These are phyloP conservation scores for Syzygium malaccense DNA, from an alignment of 441 rosid species.

Conservation along the genomic window DNA sequence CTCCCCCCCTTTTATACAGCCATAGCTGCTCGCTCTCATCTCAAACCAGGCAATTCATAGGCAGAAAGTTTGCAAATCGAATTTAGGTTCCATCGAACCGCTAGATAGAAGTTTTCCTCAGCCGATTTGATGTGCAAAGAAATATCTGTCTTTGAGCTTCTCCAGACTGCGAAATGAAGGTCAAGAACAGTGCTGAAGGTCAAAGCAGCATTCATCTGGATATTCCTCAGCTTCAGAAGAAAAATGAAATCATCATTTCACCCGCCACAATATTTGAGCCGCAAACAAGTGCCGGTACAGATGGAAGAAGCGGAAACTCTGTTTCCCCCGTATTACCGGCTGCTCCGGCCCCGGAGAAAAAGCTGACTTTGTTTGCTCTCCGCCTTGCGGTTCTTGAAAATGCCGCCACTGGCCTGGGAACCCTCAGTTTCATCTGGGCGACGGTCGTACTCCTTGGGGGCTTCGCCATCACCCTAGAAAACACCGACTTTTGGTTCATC, in stretches of 20 bases:
- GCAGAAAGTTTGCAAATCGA: background rate
- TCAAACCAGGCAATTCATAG: background rate
- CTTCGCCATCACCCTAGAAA: constrained; percentile 75
- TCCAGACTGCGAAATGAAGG: constrained; percentile 24
- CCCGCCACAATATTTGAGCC: constrained; percentile 50
- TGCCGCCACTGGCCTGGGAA: constrained; percentile 76
- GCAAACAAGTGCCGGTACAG: constrained; percentile 29
- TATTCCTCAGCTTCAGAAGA: constrained; percentile 36
- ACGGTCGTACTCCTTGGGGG: constrained; percentile 95
- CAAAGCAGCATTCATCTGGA: constrained; percentile 40
- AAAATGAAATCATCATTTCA: constrained; percentile 44
- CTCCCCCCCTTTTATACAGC: background rate
- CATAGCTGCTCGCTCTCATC: background rate
- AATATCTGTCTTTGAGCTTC: background rate
- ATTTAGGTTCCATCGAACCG: background rate
- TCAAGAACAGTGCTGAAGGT: constrained; percentile 26
- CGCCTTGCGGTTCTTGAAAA: constrained; percentile 81
- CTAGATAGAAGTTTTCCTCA: background rate
- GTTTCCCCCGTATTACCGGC: constrained; percentile 11
- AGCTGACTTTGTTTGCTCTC: constrained; percentile 82
- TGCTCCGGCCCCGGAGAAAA: constrained; percentile 66
- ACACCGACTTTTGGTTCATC: constrained; percentile 80
- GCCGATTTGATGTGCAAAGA: background rate
- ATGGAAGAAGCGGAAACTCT: constrained; percentile 35
- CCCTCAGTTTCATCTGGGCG: constrained; percentile 93